Conservation (phyloP, 345 rosid species). For the Salix exigua region DNA sequence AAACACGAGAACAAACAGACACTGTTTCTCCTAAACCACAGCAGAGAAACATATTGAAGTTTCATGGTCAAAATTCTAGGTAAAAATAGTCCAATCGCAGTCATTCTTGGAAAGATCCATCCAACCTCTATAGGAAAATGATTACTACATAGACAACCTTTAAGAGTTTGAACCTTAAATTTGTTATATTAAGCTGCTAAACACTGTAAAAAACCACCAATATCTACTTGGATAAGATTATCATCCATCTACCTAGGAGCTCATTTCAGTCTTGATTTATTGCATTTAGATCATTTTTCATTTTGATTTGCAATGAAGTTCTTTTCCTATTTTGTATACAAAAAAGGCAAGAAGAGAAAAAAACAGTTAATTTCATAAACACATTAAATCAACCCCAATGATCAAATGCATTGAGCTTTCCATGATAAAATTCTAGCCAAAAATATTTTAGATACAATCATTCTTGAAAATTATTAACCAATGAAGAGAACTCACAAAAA, state of each 20-base stretch:
- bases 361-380: not conserved
- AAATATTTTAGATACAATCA: not conserved
- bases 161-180: not conserved
- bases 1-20: not conserved
- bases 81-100: not conserved
- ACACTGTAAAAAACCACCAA: not conserved
- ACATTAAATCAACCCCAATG: not conserved
- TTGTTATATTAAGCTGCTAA: not conserved
- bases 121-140: not conserved
- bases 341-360: not conserved
- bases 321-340: not conserved
- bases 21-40: not conserved
- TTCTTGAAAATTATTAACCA: not conserved
- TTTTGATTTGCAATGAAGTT: not conserved
- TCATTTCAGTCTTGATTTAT: not conserved
- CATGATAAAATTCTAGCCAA: not conserved
- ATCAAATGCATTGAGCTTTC: not conserved
- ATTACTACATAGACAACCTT: not conserved
- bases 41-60: not conserved
- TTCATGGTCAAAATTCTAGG: not conserved
- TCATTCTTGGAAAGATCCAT: not conserved
- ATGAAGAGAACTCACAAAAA: not conserved
- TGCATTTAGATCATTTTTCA: too few relatives aligned
- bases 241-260: not conserved
- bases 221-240: not conserved